Percentiles rank a stretch among this genome's conserved stretches.
Conservation (phyloP, 306 rosid species). For the Carpinus fangiana region DNA sequence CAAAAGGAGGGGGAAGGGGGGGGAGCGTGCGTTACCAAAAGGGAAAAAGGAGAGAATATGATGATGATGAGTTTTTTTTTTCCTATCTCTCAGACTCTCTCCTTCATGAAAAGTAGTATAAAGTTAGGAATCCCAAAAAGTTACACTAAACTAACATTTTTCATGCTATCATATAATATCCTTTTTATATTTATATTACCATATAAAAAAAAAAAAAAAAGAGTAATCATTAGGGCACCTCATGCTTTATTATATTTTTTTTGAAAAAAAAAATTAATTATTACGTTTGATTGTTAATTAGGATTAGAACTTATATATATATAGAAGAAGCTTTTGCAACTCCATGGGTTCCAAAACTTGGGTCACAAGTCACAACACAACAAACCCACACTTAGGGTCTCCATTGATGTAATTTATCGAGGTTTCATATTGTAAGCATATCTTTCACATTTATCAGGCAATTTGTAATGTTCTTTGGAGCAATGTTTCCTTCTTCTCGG, state of each 20-base stretch:
- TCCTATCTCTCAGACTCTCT: conserved; percentile 35
- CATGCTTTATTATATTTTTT: neutral
- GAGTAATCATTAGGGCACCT: neutral
- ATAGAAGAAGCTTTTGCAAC: no score
- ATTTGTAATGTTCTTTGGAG: no score
- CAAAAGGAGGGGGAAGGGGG: neutral
- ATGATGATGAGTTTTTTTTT: conserved; percentile 35
- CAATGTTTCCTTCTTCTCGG: no score
- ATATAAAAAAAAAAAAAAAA: no score
- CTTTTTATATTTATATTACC: neutral
- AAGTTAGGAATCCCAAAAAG: conserved; percentile 58
- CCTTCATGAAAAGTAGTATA: conserved; percentile 41
- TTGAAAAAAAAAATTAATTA: no score
- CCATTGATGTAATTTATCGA: neutral
- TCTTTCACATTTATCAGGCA: no score
- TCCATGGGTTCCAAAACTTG: neutral
- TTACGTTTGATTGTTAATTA: no score
- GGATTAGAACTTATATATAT: no score
- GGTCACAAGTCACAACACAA: neutral
- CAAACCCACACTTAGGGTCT: neutral
- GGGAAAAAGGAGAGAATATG: conserved; percentile 22
- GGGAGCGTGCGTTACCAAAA: conserved; percentile 83
- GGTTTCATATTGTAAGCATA: neutral
- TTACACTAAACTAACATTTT: neutral
- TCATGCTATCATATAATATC: neutral